Percentiles rank a stretch among this genome's conserved stretches.
Evolutionary conservation across 257 asterid genomes (phyloP).

Genomic region (Solanum paucissectum): DNA sequence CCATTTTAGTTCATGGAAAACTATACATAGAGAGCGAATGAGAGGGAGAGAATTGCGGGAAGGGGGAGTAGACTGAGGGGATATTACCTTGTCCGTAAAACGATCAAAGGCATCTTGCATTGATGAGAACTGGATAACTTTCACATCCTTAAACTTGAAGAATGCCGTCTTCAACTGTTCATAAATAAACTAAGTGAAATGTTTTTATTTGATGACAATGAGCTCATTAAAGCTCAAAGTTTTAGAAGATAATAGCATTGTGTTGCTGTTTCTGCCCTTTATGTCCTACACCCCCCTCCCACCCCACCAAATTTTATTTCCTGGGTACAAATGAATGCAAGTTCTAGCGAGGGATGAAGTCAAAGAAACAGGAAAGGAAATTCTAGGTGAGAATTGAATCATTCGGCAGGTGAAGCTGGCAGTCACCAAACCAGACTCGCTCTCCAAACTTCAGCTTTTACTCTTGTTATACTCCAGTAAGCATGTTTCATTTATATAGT

Average conservation of each 20-base stretch:
- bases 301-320: not conserved
- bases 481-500: not conserved
- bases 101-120: slow-evolving; percentile 87
- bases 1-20: not conserved
- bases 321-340: not conserved
- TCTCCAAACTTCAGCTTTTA: not conserved
- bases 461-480: not conserved
- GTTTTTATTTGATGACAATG: not conserved
- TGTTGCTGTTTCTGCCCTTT: not conserved
- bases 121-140: slow-evolving; percentile 84
- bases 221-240: not conserved
- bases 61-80: not conserved
- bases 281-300: not conserved
- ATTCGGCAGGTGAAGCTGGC: not conserved
- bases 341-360: not conserved
- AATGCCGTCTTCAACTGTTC: slow-evolving; percentile 66
- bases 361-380: not conserved
- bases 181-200: slow-evolving; percentile 3
- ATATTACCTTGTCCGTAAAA: slow-evolving; percentile 74
- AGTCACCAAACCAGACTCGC: not conserved
- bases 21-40: not conserved
- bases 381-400: not conserved
- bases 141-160: slow-evolving; percentile 65
- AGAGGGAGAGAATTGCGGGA: not conserved
- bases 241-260: not conserved